These are phyloP conservation scores for Trypanosoma platydactyli DNA, from an alignment of 208 protist genomes.

Conservation along the genomic window DNA sequence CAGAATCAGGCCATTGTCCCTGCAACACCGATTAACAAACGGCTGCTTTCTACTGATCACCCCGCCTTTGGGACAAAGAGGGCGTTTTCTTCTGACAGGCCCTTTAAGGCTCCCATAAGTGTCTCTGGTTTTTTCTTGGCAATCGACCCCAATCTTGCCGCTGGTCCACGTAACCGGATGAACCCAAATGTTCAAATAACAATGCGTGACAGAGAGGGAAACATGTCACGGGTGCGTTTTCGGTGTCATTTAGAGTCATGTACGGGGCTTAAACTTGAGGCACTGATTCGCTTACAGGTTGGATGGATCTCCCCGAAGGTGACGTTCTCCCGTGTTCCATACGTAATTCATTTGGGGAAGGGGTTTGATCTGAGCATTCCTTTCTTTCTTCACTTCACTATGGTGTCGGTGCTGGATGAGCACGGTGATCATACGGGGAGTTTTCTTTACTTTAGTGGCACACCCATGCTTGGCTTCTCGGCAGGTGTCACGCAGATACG, in stretches of 20 bases:
- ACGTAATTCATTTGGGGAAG: conserved; percentile 76
- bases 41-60: conserved; percentile 69
- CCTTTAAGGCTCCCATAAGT: conserved; percentile 63
- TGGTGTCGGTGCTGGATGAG: conserved; percentile 83
- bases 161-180: conserved; percentile 56
- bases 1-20: conserved; percentile 55
- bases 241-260: conserved; percentile 64
- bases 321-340: conserved; percentile 64
- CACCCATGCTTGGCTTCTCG: conserved; percentile 77
- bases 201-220: conserved; percentile 62
- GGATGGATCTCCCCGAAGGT: conserved; percentile 87
- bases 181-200: conserved; percentile 88
- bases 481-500: conserved; percentile 57
- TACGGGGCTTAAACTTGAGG: conserved; percentile 73
- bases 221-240: conserved; percentile 75
- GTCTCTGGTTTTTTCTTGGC: conserved; percentile 85
- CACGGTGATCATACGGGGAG: conserved; percentile 74
- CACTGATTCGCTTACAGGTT: conserved; percentile 72
- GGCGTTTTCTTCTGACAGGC: conserved; percentile 43
- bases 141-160: conserved; percentile 68
- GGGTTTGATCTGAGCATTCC: conserved; percentile 83
- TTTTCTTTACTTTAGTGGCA: conserved; percentile 85
- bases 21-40: conserved; percentile 4
- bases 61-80: conserved; percentile 65
- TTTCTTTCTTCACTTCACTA: conserved; percentile 79